Percentiles rank a stretch among this genome's conserved stretches.
These are phyloP conservation scores for Berkeleyomyces rouxiae DNA, from an alignment of 2,329 filamentous ascomycete species.

Conservation along the genomic window DNA sequence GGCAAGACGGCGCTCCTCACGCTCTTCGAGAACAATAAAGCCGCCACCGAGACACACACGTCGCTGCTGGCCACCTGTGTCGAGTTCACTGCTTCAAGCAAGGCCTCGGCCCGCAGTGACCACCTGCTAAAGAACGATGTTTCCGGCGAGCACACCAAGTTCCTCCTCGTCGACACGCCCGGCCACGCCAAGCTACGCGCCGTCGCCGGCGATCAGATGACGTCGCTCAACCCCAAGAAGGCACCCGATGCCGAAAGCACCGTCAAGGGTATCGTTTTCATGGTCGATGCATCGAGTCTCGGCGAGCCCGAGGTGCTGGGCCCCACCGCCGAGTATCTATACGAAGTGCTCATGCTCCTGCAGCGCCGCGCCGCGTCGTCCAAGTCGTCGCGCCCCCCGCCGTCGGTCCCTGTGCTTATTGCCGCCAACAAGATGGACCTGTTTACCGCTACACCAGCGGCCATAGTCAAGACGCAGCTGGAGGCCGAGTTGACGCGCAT, in stretches of 20 bases:
- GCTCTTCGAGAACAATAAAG: conserved; percentile 42
- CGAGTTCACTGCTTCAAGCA: conserved; percentile 38
- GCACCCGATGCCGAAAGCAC: conserved; percentile 23
- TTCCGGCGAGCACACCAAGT: conserved; percentile 44
- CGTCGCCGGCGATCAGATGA: conserved; percentile 30
- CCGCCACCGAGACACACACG: conserved; percentile 34
- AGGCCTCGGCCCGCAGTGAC: conserved; percentile 26
- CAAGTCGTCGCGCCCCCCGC: conserved; percentile 32
- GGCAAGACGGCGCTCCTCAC: conserved; percentile 86
- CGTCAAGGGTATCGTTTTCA: conserved; percentile 62
- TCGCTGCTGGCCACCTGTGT: conserved; percentile 33
- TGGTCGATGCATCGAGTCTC: conserved; percentile 69
- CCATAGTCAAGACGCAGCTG: conserved; percentile 55
- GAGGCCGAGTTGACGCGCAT: conserved; percentile 72
- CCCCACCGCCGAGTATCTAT: conserved; percentile 67
- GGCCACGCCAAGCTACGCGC: conserved; percentile 87
- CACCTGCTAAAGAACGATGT: conserved; percentile 40
- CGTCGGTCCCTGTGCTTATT: conserved; percentile 57
- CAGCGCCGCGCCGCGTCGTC: conserved; percentile 49
- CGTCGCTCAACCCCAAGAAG: conserved; percentile 13
- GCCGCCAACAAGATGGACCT: conserved; percentile 93
- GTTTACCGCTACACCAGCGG: conserved; percentile 75
- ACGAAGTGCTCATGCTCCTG: conserved; percentile 70
- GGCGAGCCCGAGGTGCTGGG: conserved; percentile 43
- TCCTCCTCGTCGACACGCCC: conserved; percentile 73